phyloP scores from a whole-genome alignment of 2,329 filamentous ascomycete genomes.

The Fusarium multiceps region DNA sequence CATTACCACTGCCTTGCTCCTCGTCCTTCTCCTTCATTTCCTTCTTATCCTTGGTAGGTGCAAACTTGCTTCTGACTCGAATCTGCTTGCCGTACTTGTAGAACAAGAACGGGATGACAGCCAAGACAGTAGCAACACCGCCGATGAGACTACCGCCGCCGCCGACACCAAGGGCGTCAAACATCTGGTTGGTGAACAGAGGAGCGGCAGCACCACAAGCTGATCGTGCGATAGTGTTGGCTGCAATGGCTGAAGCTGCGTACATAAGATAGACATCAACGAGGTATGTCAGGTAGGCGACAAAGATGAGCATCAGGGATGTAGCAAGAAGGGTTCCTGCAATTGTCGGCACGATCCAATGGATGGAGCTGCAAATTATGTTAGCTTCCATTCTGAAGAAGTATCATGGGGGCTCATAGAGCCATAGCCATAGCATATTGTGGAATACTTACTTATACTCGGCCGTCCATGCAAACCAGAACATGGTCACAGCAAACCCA shows the following conservation, averaged over 20 bases:
- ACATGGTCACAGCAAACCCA: conserved; percentile 36
- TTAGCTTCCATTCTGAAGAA: not conserved
- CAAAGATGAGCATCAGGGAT: conserved; percentile 39
- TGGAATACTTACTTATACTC: conserved; percentile 19
- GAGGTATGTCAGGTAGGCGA: conserved; percentile 35
- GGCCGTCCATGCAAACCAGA: conserved; percentile 41
- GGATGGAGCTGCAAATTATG: conserved; percentile 10
- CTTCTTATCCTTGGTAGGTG: conserved; percentile 14
- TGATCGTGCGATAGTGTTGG: conserved; percentile 33
- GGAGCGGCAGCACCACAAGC: conserved; percentile 38
- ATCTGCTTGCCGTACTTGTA: conserved; percentile 38
- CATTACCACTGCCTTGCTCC: not conserved
- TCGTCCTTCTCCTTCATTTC: conserved; percentile 15
- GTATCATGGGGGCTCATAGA: not conserved
- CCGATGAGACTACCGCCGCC: conserved; percentile 36
- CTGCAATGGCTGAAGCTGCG: conserved; percentile 36
- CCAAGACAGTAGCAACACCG: conserved; percentile 29
- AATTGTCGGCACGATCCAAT: conserved; percentile 37
- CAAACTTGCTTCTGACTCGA: conserved; percentile 37
- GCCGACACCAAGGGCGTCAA: conserved; percentile 27
- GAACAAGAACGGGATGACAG: conserved; percentile 34
- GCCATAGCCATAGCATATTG: not conserved
- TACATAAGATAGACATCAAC: conserved; percentile 38
- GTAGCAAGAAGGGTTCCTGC: conserved; percentile 32
- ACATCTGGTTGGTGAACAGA: conserved; percentile 37